A percentile compares a stretch with the other conserved stretches of the same genome.
phyloP scores from a whole-genome alignment of 2,329 filamentous ascomycete genomes.

The Xylaria sp. region DNA sequence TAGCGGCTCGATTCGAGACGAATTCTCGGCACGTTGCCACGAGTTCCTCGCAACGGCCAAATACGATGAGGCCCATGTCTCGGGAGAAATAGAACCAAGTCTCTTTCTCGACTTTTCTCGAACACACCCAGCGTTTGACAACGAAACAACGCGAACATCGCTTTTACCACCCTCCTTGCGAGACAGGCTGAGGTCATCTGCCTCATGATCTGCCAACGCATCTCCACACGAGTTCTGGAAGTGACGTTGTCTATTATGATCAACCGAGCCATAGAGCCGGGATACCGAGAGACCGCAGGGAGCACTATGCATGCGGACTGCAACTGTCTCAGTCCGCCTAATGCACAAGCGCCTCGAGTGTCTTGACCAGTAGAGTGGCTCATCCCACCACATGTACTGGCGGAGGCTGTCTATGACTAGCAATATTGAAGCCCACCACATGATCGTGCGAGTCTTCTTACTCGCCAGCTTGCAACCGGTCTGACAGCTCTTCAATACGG shows the following conservation, averaged over 20 bases:
- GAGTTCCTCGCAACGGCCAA: constrained; percentile 6
- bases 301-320: constrained; percentile 19
- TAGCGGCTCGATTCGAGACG: constrained; percentile 2
- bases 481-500: constrained; percentile 7
- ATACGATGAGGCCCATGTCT: constrained; percentile 1
- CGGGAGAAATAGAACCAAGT: constrained; percentile 4
- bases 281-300: constrained; percentile 18
- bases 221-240: constrained; percentile 8
- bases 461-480: constrained; percentile 6
- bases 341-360: constrained; percentile 14
- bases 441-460: constrained; percentile 14
- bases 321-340: constrained; percentile 14
- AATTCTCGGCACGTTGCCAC: constrained; percentile 8
- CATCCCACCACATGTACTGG: constrained; percentile 14
- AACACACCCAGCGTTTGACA: background rate
- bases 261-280: constrained; percentile 18
- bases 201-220: constrained; percentile 17
- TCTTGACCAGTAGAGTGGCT: constrained; percentile 12
- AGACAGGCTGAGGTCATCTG: constrained; percentile 17
- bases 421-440: constrained; percentile 16
- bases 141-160: background rate
- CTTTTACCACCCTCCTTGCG: constrained; percentile 6
- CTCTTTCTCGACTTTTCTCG: background rate
- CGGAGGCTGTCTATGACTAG: constrained; percentile 14
- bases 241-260: constrained; percentile 11